These are phyloP conservation scores for Brassica rapa DNA, from an alignment of 345 rosid species.

Conservation along the genomic window DNA sequence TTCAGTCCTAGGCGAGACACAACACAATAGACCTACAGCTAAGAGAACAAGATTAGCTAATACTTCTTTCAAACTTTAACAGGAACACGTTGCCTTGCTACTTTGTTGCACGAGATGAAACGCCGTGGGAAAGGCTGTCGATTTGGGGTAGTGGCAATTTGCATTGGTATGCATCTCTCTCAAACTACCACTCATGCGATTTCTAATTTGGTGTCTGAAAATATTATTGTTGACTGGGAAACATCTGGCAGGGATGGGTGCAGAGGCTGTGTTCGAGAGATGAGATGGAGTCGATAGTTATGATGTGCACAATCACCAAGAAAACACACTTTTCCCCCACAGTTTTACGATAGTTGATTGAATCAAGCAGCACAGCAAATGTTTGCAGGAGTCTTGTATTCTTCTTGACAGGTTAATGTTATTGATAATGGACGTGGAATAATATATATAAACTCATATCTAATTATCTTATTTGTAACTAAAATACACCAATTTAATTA, in stretches of 20 bases:
- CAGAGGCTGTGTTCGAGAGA: slow-evolving; percentile 94
- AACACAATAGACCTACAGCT: not conserved
- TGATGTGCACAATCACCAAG: too few species aligned
- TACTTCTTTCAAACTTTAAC: slow-evolving; percentile 17
- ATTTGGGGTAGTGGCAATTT: slow-evolving; percentile 89
- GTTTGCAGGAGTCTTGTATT: too few species aligned
- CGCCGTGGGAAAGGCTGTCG: slow-evolving; percentile 91
- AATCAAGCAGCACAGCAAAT: too few species aligned
- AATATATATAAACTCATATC: too few species aligned
- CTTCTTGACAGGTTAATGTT: too few species aligned
- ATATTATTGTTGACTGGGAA: not conserved
- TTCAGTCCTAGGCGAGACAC: too few species aligned
- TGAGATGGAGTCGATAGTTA: slow-evolving; percentile 60
- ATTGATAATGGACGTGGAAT: too few species aligned
- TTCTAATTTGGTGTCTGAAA: not conserved
- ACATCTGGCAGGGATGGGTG: slow-evolving; percentile 85
- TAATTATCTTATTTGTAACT: too few species aligned
- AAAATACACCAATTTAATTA: too few species aligned
- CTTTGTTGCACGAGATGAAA: slow-evolving; percentile 96
- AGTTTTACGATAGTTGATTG: too few species aligned
- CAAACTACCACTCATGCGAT: not conserved
- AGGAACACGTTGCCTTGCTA: slow-evolving; percentile 98
- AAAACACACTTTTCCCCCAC: too few species aligned
- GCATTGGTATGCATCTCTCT: slow-evolving; percentile 42
- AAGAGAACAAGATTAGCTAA: not conserved